A percentile compares a stretch with the other conserved stretches of the same genome.
These are phyloP conservation scores for Sphaerostilbella broomeana DNA, from an alignment of 2,329 filamentous ascomycete species.

Conservation along the genomic window DNA sequence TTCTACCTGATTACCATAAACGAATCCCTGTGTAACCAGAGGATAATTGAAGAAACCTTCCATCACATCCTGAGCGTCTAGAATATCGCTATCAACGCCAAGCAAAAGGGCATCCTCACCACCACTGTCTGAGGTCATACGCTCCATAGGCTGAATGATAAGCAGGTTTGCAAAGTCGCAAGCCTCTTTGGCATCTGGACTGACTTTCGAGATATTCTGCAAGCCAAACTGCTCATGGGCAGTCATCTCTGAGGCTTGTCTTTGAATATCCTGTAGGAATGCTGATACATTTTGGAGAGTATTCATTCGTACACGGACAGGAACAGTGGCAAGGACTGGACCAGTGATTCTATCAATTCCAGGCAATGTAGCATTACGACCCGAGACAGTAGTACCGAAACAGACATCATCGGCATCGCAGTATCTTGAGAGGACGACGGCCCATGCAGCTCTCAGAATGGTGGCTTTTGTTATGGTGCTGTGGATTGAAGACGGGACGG, in stretches of 20 bases:
- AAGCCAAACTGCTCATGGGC: neutral
- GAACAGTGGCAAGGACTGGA: conserved; percentile 11
- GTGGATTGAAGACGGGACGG: no score
- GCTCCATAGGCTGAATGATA: neutral
- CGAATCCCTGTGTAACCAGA: neutral
- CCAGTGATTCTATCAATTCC: neutral
- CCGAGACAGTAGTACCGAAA: conserved; percentile 11
- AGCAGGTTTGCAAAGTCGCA: conserved; percentile 3
- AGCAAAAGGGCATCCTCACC: neutral
- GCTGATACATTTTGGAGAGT: neutral
- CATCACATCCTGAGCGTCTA: neutral
- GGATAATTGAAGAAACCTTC: conserved; percentile 1
- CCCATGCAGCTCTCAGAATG: conserved; percentile 1
- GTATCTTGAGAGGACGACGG: conserved; percentile 1
- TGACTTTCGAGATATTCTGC: conserved; percentile 1
- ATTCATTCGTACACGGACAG: conserved; percentile 12
- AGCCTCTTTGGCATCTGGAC: neutral
- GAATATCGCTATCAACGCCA: neutral
- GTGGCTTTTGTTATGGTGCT: neutral
- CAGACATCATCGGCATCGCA: conserved; percentile 11
- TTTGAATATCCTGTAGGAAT: conserved; percentile 13
- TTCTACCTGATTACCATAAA: neutral
- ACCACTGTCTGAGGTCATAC: no score
- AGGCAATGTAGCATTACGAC: conserved; percentile 10
- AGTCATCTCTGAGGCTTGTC: conserved; percentile 9